These are phyloP conservation scores for Arachis stenosperma DNA, from an alignment of 306 rosid species.

Conservation along the genomic window DNA sequence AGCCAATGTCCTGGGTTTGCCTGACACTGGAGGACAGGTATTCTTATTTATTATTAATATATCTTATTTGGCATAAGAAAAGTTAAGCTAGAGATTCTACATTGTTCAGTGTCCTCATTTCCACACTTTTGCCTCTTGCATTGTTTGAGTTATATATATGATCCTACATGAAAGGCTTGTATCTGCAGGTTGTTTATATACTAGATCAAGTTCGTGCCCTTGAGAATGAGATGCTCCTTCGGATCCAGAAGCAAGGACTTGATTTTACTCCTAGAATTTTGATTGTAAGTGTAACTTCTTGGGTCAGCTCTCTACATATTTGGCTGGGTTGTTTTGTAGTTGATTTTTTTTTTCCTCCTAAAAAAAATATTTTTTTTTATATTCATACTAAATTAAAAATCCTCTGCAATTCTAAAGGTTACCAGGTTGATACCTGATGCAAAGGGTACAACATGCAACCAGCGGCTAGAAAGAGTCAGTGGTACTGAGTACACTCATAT, in stretches of 20 bases:
- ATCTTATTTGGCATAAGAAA: constrained; percentile 13
- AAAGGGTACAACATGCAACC: constrained; percentile 94
- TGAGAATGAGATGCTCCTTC: constrained; percentile 85
- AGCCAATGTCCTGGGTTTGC: constrained; percentile 95
- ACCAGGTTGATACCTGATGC: constrained; percentile 94
- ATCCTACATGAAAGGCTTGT: constrained; percentile 18
- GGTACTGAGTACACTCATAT: constrained; percentile 85
- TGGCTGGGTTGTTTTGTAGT: constrained; percentile 7
- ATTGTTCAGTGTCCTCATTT: constrained; percentile 1
- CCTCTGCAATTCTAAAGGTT: constrained; percentile 46
- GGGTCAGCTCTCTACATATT: constrained; percentile 16
- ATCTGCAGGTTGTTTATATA: constrained; percentile 83
- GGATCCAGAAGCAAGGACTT: constrained; percentile 82
- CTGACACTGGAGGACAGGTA: constrained; percentile 99
- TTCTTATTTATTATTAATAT: constrained; percentile 14
- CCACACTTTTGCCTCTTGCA: constrained; percentile 6
- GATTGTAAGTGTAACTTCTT: constrained; percentile 58
- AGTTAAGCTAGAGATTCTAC: constrained; percentile 17
- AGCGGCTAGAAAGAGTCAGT: constrained; percentile 81
- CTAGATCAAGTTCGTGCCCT: constrained; percentile 98
- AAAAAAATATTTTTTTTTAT: background rate
- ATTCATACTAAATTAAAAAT: constrained; percentile 8
- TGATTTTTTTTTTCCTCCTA: background rate
- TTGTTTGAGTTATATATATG: constrained; percentile 27
- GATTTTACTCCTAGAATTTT: constrained; percentile 79